Conservation (phyloP, 805 yeast genomes). For the Starmerella sp. region DNA sequence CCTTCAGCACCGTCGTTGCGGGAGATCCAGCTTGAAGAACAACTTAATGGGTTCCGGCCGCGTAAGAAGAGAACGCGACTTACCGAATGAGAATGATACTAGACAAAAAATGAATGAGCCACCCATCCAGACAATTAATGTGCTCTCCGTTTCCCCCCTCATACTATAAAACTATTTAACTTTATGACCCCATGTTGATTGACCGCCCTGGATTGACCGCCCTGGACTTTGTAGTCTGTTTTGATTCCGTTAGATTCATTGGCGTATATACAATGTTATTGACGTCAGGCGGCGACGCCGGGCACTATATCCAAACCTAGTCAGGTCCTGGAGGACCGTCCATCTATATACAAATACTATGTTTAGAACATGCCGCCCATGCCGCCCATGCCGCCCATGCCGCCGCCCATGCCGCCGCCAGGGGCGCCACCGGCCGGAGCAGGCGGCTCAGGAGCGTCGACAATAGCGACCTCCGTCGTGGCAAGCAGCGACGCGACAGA, state of each 20-base stretch:
- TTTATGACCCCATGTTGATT: too few relatives aligned
- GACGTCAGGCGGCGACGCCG: neutral
- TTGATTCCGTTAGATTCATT: neutral
- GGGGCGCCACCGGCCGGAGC: conserved; percentile 44
- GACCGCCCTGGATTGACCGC: too few relatives aligned
- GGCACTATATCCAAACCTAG: neutral
- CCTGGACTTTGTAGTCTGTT: too few relatives aligned
- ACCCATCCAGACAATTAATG: too few relatives aligned
- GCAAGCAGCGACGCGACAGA: conserved; percentile 97
- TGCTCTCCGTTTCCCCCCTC: too few relatives aligned
- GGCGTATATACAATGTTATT: neutral
- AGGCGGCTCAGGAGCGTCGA: conserved; percentile 76
- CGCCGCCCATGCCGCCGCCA: conserved; percentile 49
- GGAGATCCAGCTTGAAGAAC: conserved; percentile 20
- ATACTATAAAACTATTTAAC: too few relatives aligned
- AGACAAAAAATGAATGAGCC: too few relatives aligned
- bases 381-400: conserved; percentile 32
- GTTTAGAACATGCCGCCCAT: conserved; percentile 13
- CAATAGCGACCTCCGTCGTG: conserved; percentile 96
- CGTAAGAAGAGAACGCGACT: conserved; percentile 13
- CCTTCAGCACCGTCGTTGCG: conserved; percentile 21
- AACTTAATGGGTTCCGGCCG: conserved; percentile 11
- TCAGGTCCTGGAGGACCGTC: neutral
- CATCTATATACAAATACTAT: neutral
- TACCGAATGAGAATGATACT: conserved; percentile 7